Evolutionary conservation across 2,329 filamentous ascomycete genomes (phyloP).

Genomic region (Fusarium citri): DNA sequence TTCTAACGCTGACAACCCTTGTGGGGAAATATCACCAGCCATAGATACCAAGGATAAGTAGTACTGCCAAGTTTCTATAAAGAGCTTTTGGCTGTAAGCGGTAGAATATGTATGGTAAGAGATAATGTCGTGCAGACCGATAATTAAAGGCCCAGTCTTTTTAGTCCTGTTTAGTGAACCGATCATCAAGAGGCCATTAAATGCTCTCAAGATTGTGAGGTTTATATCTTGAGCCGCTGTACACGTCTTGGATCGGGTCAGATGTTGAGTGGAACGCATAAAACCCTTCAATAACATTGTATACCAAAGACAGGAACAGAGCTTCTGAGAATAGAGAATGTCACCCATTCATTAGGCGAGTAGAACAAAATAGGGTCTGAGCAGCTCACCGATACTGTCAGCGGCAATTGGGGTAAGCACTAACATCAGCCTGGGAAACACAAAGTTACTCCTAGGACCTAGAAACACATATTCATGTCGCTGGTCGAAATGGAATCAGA

Average conservation of each 20-base stretch:
- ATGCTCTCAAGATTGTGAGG: neutral
- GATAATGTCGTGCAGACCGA: neutral
- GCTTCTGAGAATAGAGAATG: conserved; percentile 1
- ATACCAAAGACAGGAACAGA: neutral
- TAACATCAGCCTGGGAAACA: neutral
- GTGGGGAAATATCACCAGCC: conserved; percentile 17
- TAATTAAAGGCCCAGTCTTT: conserved; percentile 18
- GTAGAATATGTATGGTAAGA: neutral
- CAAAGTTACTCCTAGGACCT: neutral
- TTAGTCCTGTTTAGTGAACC: conserved; percentile 6
- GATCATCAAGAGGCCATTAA: neutral
- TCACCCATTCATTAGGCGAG: neutral
- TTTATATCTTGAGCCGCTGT: neutral
- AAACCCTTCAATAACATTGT: conserved; percentile 4
- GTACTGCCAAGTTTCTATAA: neutral
- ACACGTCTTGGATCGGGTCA: neutral
- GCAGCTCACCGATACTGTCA: conserved; percentile 4
- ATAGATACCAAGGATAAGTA: conserved; percentile 16
- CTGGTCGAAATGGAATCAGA: neutral
- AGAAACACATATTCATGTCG: neutral
- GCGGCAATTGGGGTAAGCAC: conserved; percentile 6
- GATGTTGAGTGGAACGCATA: neutral
- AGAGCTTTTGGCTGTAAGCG: neutral
- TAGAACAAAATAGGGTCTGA: neutral
- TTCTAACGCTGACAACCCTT: neutral